Evolutionary conservation across 1,284 basidiomycete species (phyloP).

Genomic region (Mrakiaceae sp.): DNA sequence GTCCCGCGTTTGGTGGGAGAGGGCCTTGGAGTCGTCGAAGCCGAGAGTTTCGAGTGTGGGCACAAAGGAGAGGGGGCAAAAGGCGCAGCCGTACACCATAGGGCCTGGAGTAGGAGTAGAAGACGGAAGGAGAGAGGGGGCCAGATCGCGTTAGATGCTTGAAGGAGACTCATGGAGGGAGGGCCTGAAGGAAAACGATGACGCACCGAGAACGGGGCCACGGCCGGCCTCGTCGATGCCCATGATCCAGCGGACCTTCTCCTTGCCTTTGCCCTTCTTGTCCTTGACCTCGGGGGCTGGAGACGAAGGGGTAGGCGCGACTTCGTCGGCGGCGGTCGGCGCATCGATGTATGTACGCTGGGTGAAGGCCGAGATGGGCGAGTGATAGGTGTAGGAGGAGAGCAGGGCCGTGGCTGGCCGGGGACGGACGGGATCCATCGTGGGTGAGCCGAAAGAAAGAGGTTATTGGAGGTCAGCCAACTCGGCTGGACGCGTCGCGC

Average conservation of each 20-base stretch:
- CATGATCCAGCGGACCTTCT: conserved; percentile 49
- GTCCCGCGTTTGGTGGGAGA: conserved; percentile 62
- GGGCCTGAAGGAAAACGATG: background rate
- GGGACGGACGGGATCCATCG: conserved; percentile 37
- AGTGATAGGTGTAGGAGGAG: conserved; percentile 74
- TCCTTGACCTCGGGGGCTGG: background rate
- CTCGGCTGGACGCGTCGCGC: no score
- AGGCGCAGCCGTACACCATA: conserved; percentile 89
- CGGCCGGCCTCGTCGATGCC: conserved; percentile 96
- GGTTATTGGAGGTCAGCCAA: no score
- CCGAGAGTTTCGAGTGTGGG: conserved; percentile 66
- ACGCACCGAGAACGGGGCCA: conserved; percentile 74
- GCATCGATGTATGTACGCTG: conserved; percentile 6
- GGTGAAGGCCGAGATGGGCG: conserved; percentile 51
- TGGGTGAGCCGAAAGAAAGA: background rate
- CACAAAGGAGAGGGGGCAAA: conserved; percentile 71
- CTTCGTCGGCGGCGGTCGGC: background rate
- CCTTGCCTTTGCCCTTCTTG: conserved; percentile 8
- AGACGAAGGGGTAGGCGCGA: no score
- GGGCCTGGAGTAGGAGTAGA: conserved; percentile 41
- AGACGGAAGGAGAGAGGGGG: background rate
- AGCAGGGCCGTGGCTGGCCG: conserved; percentile 47
- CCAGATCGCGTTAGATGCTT: background rate
- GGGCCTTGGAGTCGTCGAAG: conserved; percentile 90
- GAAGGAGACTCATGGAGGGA: background rate